Conservation (phyloP, 805 yeast genomes). For the Wickerhamiella cacticola region DNA sequence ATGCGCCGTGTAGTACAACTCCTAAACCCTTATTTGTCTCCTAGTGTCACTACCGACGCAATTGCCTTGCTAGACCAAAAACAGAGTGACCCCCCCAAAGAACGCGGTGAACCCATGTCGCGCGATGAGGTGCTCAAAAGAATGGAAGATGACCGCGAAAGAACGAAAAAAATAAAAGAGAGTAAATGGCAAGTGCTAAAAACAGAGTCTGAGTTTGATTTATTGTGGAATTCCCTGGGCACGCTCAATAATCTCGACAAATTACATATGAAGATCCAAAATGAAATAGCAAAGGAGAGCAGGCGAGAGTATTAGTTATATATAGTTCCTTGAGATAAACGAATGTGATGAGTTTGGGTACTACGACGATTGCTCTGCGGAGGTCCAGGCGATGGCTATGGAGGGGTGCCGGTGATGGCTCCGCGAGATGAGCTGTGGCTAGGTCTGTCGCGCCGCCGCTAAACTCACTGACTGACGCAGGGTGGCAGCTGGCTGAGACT, state of each 20-base stretch:
- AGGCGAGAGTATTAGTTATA: background rate
- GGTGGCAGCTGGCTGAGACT: too few species aligned
- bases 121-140: constrained; percentile 52
- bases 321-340: too few species aligned
- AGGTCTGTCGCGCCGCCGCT: too few species aligned
- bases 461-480: too few species aligned
- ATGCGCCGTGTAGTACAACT: constrained; percentile 16
- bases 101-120: constrained; percentile 21
- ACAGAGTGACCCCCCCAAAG: constrained; percentile 4
- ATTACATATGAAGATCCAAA: constrained; percentile 42
- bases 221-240: constrained; percentile 31
- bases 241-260: constrained; percentile 37
- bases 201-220: constrained; percentile 38
- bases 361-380: too few species aligned
- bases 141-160: constrained; percentile 88
- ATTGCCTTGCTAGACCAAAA: constrained; percentile 3
- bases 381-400: too few species aligned
- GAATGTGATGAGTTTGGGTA: too few species aligned
- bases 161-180: constrained; percentile 72
- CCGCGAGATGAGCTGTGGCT: too few species aligned
- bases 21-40: constrained; percentile 9
- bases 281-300: constrained; percentile 34
- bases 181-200: constrained; percentile 57
- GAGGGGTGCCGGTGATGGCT: too few species aligned
- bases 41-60: background rate